phyloP scores from a whole-genome alignment of 2,329 filamentous ascomycete species.

The Daldinia sp. region DNA sequence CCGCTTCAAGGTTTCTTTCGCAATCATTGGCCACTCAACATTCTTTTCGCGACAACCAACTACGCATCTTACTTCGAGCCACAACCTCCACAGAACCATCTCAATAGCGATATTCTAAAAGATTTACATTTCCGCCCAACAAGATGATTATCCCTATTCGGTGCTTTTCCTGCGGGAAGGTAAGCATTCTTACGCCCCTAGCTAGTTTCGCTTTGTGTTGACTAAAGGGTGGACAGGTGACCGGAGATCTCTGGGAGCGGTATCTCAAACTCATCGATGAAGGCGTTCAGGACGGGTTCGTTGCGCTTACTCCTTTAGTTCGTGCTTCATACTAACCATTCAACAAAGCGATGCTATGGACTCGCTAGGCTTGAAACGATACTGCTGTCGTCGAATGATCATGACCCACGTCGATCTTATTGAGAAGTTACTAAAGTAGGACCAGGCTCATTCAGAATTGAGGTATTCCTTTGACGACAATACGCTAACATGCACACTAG shows the following conservation, averaged over 20 bases:
- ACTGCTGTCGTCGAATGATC: constrained; percentile 99
- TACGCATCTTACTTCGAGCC: constrained; percentile 1
- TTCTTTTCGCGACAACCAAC: constrained; percentile 16
- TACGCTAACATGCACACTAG: constrained; percentile 53
- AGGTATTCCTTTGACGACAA: not conserved
- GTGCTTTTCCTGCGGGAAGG: constrained; percentile 99
- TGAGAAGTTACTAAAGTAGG: constrained; percentile 95
- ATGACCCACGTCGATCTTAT: constrained; percentile 99
- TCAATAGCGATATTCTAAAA: constrained; percentile 24
- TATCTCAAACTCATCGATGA: constrained; percentile 91
- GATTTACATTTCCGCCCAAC: constrained; percentile 54
- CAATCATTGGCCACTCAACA: constrained; percentile 5
- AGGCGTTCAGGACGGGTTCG: constrained; percentile 79
- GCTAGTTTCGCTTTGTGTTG: constrained; percentile 25
- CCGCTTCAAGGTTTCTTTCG: constrained; percentile 4
- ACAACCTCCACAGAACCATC: constrained; percentile 26
- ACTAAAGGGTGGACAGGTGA: constrained; percentile 72
- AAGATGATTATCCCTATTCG: constrained; percentile 98
- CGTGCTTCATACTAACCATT: constrained; percentile 45
- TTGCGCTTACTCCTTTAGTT: constrained; percentile 25
- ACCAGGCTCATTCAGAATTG: constrained; percentile 17
- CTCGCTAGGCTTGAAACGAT: constrained; percentile 89
- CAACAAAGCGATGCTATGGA: constrained; percentile 89
- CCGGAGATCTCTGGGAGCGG: constrained; percentile 96
- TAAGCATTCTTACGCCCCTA: constrained; percentile 56